Evolutionary conservation across 352 stramenopile genomes (phyloP).

Genomic region (Peronosclerospora sorghi): DNA sequence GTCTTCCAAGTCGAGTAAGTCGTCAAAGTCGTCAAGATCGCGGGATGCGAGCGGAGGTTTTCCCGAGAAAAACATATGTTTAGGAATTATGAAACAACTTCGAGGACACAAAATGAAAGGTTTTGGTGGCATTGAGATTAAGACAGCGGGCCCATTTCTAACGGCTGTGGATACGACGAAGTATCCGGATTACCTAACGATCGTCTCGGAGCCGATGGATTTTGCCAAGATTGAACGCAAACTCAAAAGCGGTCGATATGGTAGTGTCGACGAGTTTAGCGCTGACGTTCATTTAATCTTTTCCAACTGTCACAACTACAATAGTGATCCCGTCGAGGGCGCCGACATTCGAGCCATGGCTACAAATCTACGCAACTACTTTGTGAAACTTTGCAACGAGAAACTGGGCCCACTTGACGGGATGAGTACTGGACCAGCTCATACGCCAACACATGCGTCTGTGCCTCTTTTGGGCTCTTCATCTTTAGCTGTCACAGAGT

Average conservation of each 20-base stretch:
- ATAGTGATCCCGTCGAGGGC: conserved; percentile 76
- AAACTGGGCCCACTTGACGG: conserved; percentile 37
- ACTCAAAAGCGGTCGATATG: conserved; percentile 74
- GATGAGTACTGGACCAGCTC: conserved; percentile 11
- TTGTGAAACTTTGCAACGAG: conserved; percentile 62
- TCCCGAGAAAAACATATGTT: conserved; percentile 49
- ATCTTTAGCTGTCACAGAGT: conserved; percentile 3
- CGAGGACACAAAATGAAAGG: conserved; percentile 79
- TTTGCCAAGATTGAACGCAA: conserved; percentile 83
- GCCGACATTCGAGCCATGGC: conserved; percentile 83
- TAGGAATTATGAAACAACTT: conserved; percentile 64
- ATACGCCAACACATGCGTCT: conserved; percentile 7
- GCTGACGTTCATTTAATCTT: conserved; percentile 83
- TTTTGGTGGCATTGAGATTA: conserved; percentile 70
- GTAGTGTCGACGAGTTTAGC: conserved; percentile 66
- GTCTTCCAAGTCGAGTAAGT: conserved; percentile 24
- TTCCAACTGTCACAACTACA: conserved; percentile 85
- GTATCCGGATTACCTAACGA: conserved; percentile 72
- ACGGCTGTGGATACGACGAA: conserved; percentile 80
- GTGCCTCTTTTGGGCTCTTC: not conserved
- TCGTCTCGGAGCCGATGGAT: conserved; percentile 79
- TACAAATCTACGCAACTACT: conserved; percentile 68
- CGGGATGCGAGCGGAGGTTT: conserved; percentile 29
- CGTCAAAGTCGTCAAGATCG: conserved; percentile 23
- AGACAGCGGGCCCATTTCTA: conserved; percentile 68